Evolutionary conservation across 805 yeast genomes (phyloP), one percentile per base, ranked within the genome.

Genomic region (Candida khao-thaluensis): DNA sequence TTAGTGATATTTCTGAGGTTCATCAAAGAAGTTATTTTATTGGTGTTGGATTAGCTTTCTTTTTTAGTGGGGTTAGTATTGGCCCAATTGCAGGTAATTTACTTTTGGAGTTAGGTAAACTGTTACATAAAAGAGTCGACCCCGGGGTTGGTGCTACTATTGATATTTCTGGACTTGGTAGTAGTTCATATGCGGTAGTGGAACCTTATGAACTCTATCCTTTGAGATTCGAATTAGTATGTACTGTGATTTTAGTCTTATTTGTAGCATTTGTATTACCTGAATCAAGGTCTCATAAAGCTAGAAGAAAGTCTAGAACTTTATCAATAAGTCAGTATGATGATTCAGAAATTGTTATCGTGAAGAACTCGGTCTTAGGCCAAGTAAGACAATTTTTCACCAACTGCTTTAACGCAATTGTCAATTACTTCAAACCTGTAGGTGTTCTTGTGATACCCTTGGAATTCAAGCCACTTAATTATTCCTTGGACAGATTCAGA

Each of bases 1-100:
- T 85, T 12, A 69, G 87, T 3, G 96, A 88, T 61, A 78, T 86
- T 27, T 81, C 80, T 5, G 82, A 79, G 15, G 74, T 85, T 1
- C 70, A 66, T 23, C 69, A 75, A 40, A 64, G 95, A 44, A 72
- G 78, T 17, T 70, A 74, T 38, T 66, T 73, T 15, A 64, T 85
- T 47, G 86, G 90, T 9, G 61, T 77, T 20, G 62, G 76, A 17
- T 66, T 74, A 54, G 85, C 90, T 8, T 59, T 75, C 12, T 59
- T 83, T 35, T 81, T 76, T 50, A 65, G 72, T 3, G 85, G 89
- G 0, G 51, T 79, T 47, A 82, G 82, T 1, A 9, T 73, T 7
- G 93, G 91, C 1, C 93, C 95, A 0, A 44, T 81, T 26, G 38
- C 74, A 1, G 81, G 86, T 2, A 75, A 81, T 23, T 31, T 52